Conservation (phyloP, 2,329 filamentous ascomycete species). For the Verticillium klebahnii region DNA sequence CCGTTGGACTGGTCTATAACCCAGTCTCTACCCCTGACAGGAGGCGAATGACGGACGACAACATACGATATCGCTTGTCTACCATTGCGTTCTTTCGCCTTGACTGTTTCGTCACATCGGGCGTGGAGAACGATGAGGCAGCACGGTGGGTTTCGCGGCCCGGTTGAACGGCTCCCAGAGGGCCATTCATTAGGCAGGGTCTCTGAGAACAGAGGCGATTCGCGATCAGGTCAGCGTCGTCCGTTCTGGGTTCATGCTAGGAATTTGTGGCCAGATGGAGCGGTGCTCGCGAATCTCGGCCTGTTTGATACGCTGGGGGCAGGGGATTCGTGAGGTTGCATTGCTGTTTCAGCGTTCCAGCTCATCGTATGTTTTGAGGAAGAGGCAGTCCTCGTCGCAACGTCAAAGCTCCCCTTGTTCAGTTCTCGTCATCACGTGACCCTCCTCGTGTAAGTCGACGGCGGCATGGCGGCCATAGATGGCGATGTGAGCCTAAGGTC, state of each 20-base stretch:
- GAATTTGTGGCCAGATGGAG: neutral
- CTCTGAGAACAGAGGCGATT: neutral
- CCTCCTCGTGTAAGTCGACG: constrained; percentile 6
- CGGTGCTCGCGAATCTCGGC: neutral
- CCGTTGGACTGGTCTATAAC: neutral
- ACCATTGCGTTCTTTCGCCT: neutral
- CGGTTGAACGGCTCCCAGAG: neutral
- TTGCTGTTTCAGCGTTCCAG: constrained; percentile 9
- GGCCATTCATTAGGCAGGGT: neutral
- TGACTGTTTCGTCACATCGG: constrained; percentile 2
- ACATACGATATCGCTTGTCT: neutral
- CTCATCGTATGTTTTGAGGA: neutral
- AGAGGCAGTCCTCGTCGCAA: neutral
- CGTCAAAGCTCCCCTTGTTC: neutral
- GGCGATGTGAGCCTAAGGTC: neutral
- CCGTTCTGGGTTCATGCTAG: neutral
- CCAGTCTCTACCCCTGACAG: neutral
- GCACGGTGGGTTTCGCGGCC: neutral
- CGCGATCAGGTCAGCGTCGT: neutral
- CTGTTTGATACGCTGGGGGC: neutral
- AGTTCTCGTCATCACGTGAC: neutral
- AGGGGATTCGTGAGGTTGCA: constrained; percentile 6
- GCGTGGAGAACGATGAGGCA: neutral
- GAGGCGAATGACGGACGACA: neutral
- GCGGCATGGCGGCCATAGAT: neutral